phyloP scores from a whole-genome alignment of 2,329 filamentous ascomycete genomes.

The Pyrenochaeta sp. region DNA sequence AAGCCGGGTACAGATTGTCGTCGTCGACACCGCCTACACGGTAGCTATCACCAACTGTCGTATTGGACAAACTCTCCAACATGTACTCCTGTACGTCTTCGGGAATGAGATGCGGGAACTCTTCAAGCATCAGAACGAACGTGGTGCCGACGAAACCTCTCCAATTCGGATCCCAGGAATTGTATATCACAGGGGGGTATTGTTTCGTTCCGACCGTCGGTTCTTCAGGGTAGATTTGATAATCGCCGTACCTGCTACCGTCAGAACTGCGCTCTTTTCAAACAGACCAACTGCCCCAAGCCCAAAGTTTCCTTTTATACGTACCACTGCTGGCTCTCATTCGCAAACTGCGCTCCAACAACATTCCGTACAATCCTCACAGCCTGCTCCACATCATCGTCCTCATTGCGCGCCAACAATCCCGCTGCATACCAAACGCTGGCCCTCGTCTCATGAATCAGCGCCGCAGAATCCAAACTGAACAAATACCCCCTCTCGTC shows the following conservation, averaged over 20 bases:
- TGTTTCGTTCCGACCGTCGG: constrained; percentile 61
- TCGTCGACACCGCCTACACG: constrained; percentile 66
- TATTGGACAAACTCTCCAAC: constrained; percentile 62
- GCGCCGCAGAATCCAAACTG: constrained; percentile 55
- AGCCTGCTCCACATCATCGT: constrained; percentile 59
- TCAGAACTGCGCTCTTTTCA: no score
- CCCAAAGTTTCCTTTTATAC: no score
- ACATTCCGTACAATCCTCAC: constrained; percentile 63
- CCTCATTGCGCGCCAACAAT: constrained; percentile 62
- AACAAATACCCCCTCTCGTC: constrained; percentile 61
- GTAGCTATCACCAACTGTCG: constrained; percentile 66
- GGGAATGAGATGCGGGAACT: constrained; percentile 60
- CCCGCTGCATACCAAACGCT: constrained; percentile 68
- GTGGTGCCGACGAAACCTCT: constrained; percentile 68
- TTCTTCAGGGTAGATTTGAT: constrained; percentile 64
- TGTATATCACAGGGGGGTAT: constrained; percentile 62
- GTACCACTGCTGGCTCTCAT: constrained; percentile 63
- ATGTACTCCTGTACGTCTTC: constrained; percentile 54
- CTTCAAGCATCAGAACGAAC: constrained; percentile 66
- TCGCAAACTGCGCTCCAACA: constrained; percentile 61
- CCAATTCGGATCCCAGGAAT: constrained; percentile 71
- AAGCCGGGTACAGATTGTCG: constrained; percentile 69
- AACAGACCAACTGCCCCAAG: no score
- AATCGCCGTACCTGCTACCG: constrained; percentile 55
- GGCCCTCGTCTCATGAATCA: constrained; percentile 64